Conservation (phyloP, 179 eudicot species). For the Heliamphora ciliata region DNA sequence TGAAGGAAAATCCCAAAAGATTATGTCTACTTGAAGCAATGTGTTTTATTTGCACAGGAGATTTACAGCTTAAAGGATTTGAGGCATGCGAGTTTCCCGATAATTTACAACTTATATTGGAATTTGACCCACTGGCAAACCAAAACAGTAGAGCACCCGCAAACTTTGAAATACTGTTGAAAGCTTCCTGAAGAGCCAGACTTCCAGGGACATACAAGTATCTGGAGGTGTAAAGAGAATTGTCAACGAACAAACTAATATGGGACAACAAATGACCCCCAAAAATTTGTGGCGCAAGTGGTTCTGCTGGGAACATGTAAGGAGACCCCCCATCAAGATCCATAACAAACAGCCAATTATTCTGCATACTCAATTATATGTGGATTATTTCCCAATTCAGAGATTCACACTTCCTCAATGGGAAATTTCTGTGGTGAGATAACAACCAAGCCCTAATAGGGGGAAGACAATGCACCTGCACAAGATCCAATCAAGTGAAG, state of each 20-base stretch:
- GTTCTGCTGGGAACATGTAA: slow-evolving; percentile 29
- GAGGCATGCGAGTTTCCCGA: slow-evolving; percentile 23
- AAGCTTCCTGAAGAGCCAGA: slow-evolving; percentile 45
- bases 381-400: neutral
- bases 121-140: slow-evolving; percentile 39
- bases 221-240: slow-evolving; percentile 34
- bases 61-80: slow-evolving; percentile 15
- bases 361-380: slow-evolving; percentile 28
- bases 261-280: slow-evolving; percentile 32
- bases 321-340: slow-evolving; percentile 39
- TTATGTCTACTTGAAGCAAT: slow-evolving; percentile 19
- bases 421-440: neutral
- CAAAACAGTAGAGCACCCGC: slow-evolving; percentile 43
- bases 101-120: slow-evolving; percentile 23
- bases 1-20: slow-evolving; percentile 25
- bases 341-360: slow-evolving; percentile 35
- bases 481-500: neutral
- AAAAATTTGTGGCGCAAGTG: slow-evolving; percentile 28
- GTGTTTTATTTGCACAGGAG: slow-evolving; percentile 28
- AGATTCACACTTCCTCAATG: slow-evolving; percentile 8
- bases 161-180: slow-evolving; percentile 49
- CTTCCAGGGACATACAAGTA: slow-evolving; percentile 33
- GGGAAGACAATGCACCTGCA: slow-evolving; percentile 9
- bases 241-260: slow-evolving; percentile 41
- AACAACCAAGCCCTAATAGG: neutral